These are phyloP conservation scores for Nothophoma quercina DNA, from an alignment of 2,329 filamentous ascomycete species.

Conservation along the genomic window DNA sequence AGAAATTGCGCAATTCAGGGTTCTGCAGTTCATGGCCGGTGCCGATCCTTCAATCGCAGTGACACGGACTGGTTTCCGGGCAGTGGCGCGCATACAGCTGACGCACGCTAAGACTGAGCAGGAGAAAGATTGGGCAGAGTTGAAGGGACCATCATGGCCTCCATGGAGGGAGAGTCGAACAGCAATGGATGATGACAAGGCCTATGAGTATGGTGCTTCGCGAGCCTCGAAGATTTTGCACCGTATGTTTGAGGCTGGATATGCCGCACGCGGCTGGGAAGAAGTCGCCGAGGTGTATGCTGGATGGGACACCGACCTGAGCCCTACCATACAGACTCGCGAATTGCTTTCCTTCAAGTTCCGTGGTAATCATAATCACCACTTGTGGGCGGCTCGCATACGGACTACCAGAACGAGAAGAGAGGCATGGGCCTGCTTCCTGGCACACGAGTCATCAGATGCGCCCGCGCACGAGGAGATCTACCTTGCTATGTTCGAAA, in stretches of 20 bases:
- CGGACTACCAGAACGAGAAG: conserved; percentile 66
- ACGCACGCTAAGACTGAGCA: conserved; percentile 63
- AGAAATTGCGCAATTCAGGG: conserved; percentile 64
- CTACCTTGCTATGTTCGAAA: conserved; percentile 65
- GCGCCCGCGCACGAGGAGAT: conserved; percentile 51
- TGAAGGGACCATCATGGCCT: conserved; percentile 69
- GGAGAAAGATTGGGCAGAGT: conserved; percentile 65
- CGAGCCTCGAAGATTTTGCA: conserved; percentile 63
- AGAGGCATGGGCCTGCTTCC: conserved; percentile 71
- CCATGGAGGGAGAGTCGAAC: conserved; percentile 70
- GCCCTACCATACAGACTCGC: conserved; percentile 69
- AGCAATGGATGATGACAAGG: conserved; percentile 66
- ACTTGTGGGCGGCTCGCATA: conserved; percentile 64
- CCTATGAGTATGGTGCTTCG: conserved; percentile 63
- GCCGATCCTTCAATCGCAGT: conserved; percentile 62
- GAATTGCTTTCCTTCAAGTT: conserved; percentile 45
- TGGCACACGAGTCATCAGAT: conserved; percentile 60
- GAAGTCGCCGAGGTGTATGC: conserved; percentile 61
- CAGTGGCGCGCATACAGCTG: conserved; percentile 64
- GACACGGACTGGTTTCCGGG: conserved; percentile 65
- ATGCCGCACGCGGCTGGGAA: conserved; percentile 61
- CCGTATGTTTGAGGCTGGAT: conserved; percentile 68
- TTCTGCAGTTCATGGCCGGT: conserved; percentile 65
- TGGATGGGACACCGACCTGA: conserved; percentile 69
- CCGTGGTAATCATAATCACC: conserved; percentile 3